Evolutionary conservation across 108 stramenopile genomes (phyloP).

Genomic region (Fistulifera pelliculosa): DNA sequence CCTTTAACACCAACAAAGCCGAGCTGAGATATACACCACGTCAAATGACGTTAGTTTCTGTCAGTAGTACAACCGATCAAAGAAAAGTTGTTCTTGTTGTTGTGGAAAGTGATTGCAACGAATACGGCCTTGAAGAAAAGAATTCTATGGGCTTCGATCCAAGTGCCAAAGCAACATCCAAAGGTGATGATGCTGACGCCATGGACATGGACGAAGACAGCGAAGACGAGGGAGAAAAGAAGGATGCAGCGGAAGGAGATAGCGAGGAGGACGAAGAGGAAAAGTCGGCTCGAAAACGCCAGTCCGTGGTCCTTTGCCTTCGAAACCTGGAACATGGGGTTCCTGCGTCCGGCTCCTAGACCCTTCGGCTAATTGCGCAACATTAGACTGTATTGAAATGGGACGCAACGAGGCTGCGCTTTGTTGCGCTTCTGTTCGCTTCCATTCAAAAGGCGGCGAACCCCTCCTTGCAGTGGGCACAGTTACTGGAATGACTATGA

Average conservation of each 20-base stretch:
- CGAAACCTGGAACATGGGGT: constrained; percentile 83
- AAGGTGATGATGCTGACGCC: constrained; percentile 41
- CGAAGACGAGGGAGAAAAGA: constrained; percentile 52
- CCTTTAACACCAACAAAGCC: constrained; percentile 85
- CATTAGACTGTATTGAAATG: constrained; percentile 87
- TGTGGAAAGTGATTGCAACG: constrained; percentile 93
- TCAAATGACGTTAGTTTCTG: constrained; percentile 74
- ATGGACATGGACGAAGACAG: constrained; percentile 74
- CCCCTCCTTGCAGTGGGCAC: constrained; percentile 90
- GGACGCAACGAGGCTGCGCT: constrained; percentile 90
- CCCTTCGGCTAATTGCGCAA: constrained; percentile 59
- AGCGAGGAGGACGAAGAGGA: constrained; percentile 75
- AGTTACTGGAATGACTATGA: constrained; percentile 78
- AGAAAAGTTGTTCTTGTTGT: constrained; percentile 78
- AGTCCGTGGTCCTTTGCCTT: constrained; percentile 87
- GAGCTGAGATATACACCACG: constrained; percentile 92
- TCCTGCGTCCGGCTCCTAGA: constrained; percentile 92
- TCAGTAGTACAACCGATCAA: constrained; percentile 11
- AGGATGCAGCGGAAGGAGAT: constrained; percentile 42
- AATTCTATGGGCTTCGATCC: constrained; percentile 67
- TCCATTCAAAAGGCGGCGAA: constrained; percentile 92
- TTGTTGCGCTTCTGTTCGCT: constrained; percentile 80
- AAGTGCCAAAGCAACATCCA: constrained; percentile 35
- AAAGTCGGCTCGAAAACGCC: constrained; percentile 52
- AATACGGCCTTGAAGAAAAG: constrained; percentile 74